These are phyloP conservation scores for Trichophyton simii DNA, from an alignment of 2,329 filamentous ascomycete species.

Conservation along the genomic window DNA sequence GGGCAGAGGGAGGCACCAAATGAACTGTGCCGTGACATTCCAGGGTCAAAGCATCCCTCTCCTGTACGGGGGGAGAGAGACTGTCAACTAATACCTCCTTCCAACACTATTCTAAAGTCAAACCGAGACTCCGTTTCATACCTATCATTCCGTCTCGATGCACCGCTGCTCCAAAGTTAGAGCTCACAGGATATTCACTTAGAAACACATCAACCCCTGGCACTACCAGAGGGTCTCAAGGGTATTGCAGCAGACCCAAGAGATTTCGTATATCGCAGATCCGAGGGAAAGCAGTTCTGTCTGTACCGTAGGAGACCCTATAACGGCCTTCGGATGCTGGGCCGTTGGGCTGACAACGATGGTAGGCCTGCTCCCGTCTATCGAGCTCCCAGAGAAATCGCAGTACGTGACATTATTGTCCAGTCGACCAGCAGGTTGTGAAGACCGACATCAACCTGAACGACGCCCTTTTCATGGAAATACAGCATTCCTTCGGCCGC, in stretches of 20 bases:
- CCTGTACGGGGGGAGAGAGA: neutral
- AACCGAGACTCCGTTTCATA: too few species aligned
- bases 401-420: constrained; percentile 12
- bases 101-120: too few species aligned
- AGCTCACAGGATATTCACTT: neutral
- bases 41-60: neutral
- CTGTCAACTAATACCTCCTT: neutral
- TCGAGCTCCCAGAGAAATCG: constrained; percentile 16
- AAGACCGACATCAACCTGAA: constrained; percentile 14
- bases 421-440: constrained; percentile 15
- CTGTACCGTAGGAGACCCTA: constrained; percentile 9
- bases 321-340: constrained; percentile 4
- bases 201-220: neutral
- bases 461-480: constrained; percentile 11
- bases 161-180: neutral
- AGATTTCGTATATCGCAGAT: constrained; percentile 14
- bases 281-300: constrained; percentile 15
- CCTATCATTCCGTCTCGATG: neutral
- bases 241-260: neutral
- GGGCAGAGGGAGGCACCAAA: neutral
- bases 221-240: neutral
- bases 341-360: neutral
- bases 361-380: constrained; percentile 12
- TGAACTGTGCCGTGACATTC: neutral
- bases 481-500: constrained; percentile 11